These are phyloP conservation scores for Stephania yunnanensis DNA, from an alignment of 164 flowering plant genomes.

Conservation along the genomic window DNA sequence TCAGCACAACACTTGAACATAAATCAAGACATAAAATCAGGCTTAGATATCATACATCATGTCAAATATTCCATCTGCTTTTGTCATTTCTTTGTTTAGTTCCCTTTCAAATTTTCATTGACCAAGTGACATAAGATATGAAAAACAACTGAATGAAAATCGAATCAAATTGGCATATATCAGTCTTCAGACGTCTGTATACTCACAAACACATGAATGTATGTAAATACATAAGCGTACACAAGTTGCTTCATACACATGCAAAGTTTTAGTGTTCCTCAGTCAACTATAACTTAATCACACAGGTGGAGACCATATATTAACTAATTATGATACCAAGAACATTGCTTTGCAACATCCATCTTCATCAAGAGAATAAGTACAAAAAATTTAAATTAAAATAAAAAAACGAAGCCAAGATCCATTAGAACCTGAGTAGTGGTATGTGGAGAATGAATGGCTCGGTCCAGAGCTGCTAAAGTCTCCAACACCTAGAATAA, in stretches of 20 bases:
- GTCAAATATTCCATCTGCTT: not conserved
- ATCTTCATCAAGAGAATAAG: not conserved
- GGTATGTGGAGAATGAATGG: slow-evolving; percentile 97
- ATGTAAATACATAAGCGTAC: too few species aligned
- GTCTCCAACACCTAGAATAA: slow-evolving; percentile 82
- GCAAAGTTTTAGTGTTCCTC: not conserved
- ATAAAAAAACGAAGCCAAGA: not conserved
- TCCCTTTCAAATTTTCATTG: not conserved
- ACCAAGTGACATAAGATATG: not conserved
- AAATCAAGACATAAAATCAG: too few species aligned
- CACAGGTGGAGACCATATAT: not conserved
- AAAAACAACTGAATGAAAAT: too few species aligned
- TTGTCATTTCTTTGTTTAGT: not conserved
- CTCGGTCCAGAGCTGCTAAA: slow-evolving; percentile 83
- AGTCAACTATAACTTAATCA: not conserved
- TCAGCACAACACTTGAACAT: too few species aligned
- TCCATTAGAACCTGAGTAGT: slow-evolving; percentile 66
- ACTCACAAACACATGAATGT: too few species aligned
- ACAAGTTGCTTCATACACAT: not conserved
- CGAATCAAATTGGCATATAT: not conserved
- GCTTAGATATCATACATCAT: not conserved
- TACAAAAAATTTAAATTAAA: not conserved
- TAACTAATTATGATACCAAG: not conserved
- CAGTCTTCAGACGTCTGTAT: not conserved
- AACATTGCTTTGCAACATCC: not conserved